phyloP scores from a whole-genome alignment of 2,329 filamentous ascomycete species.

The Aspergillus pseudoviridinutans region DNA sequence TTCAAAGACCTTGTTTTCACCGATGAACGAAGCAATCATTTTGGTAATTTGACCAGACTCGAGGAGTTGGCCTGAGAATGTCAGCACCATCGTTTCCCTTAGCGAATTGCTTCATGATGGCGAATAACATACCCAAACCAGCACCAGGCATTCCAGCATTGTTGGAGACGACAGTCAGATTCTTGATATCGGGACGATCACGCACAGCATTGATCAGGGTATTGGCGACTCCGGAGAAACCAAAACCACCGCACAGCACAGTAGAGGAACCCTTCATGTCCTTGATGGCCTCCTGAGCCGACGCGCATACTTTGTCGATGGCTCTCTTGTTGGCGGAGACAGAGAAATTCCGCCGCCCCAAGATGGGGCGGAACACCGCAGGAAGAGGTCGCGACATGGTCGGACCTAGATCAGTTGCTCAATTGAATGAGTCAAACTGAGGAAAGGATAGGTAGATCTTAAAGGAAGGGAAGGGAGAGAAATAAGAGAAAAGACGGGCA shows the following conservation, averaged over 20 bases:
- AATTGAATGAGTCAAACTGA: background rate
- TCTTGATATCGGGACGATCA: constrained; percentile 51
- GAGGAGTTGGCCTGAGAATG: constrained; percentile 58
- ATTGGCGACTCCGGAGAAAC: constrained; percentile 59
- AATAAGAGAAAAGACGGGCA: constrained; percentile 3
- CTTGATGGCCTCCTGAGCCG: constrained; percentile 66
- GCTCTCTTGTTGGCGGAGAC: constrained; percentile 59
- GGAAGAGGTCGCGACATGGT: constrained; percentile 28
- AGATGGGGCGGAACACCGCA: constrained; percentile 30
- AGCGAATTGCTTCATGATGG: background rate
- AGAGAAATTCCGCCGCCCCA: constrained; percentile 57
- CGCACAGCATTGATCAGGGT: constrained; percentile 61
- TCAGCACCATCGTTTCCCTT: background rate
- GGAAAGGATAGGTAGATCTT: background rate
- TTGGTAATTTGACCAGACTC: constrained; percentile 68
- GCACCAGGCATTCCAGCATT: constrained; percentile 70
- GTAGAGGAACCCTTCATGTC: constrained; percentile 67
- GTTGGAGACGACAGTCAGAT: constrained; percentile 76
- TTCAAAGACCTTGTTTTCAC: constrained; percentile 82
- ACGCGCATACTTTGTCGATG: constrained; percentile 71
- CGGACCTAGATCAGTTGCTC: constrained; percentile 11
- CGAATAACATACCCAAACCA: constrained; percentile 57
- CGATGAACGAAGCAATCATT: constrained; percentile 72
- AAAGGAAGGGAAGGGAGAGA: constrained; percentile 3
- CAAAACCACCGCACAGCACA: constrained; percentile 73